A percentile compares a stretch with the other conserved stretches of the same genome.
These are phyloP conservation scores for Blepharisma japonicum DNA, from an alignment of 73 alveolate species.

Conservation along the genomic window DNA sequence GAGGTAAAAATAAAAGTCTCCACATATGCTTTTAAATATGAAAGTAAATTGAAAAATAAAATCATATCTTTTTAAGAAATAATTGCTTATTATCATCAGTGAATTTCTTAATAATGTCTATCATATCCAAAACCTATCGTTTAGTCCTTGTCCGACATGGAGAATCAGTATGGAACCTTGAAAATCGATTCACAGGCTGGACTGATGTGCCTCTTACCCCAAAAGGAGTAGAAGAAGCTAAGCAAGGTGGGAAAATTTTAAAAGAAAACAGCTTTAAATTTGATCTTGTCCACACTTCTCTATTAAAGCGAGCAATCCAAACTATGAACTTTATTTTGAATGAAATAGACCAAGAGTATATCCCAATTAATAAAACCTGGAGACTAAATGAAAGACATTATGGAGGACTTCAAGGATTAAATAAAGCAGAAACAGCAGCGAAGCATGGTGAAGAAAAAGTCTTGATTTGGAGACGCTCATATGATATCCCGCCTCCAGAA, in stretches of 20 bases:
- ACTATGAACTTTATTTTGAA: conserved; percentile 49
- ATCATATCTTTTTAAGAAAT: too few relatives aligned
- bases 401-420: conserved; percentile 94
- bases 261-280: conserved; percentile 61
- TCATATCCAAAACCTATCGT: background rate
- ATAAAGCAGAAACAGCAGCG: conserved; percentile 89
- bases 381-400: conserved; percentile 94
- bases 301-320: conserved; percentile 85
- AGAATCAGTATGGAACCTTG: conserved; percentile 76
- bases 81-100: too few relatives aligned
- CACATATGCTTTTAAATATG: too few relatives aligned
- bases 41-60: too few relatives aligned
- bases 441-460: conserved; percentile 71
- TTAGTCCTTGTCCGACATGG: conserved; percentile 52
- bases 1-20: too few relatives aligned
- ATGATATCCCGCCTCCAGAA: conserved; percentile 92
- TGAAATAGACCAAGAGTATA: conserved; percentile 72
- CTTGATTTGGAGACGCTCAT: conserved; percentile 86
- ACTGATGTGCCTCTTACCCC: conserved; percentile 94
- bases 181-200: conserved; percentile 96
- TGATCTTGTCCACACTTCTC: conserved; percentile 94
- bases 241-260: conserved; percentile 28
- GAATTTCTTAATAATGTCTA: too few relatives aligned
- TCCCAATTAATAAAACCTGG: conserved; percentile 85
- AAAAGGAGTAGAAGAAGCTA: conserved; percentile 54